Percentiles rank a stretch among this genome's conserved stretches.
These are phyloP conservation scores for Datisca glomerata DNA, from an alignment of 306 rosid species.

Conservation along the genomic window DNA sequence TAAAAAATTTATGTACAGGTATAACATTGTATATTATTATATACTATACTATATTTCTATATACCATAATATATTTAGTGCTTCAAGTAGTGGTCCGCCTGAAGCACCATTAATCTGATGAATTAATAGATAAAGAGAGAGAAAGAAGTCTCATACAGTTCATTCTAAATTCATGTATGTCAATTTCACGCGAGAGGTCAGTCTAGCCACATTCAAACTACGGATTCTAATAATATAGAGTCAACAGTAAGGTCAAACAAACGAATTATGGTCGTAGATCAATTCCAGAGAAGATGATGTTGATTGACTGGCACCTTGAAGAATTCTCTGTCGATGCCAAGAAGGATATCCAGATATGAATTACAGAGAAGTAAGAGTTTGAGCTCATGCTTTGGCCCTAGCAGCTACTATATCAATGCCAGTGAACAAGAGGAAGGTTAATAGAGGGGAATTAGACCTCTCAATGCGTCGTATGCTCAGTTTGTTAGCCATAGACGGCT, in stretches of 20 bases:
- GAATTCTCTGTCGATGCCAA: slow-evolving; percentile 66
- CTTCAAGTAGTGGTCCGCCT: no score
- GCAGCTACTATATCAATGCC: slow-evolving; percentile 10
- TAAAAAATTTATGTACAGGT: no score
- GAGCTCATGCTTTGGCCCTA: slow-evolving; percentile 34
- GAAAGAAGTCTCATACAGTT: slow-evolving; percentile 8
- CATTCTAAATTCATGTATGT: neutral
- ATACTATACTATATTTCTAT: no score
- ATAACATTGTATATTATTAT: no score
- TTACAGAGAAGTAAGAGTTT: slow-evolving; percentile 50
- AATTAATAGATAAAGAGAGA: no score
- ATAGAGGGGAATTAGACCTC: slow-evolving; percentile 12
- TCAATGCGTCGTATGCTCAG: slow-evolving; percentile 21
- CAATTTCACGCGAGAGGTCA: slow-evolving; percentile 33
- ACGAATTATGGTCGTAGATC: slow-evolving; percentile 24
- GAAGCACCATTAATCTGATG: no score
- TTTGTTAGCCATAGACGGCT: slow-evolving; percentile 11
- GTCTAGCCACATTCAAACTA: slow-evolving; percentile 28
- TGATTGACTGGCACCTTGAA: slow-evolving; percentile 53
- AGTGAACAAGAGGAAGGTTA: slow-evolving; percentile 32
- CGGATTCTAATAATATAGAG: slow-evolving; percentile 26
- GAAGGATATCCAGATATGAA: slow-evolving; percentile 45
- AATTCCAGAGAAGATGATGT: slow-evolving; percentile 28
- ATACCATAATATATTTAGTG: no score
- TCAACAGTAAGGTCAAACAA: slow-evolving; percentile 21